These are phyloP conservation scores for Alternaria viburni DNA, from an alignment of 2,329 filamentous ascomycete genomes.

Conservation along the genomic window DNA sequence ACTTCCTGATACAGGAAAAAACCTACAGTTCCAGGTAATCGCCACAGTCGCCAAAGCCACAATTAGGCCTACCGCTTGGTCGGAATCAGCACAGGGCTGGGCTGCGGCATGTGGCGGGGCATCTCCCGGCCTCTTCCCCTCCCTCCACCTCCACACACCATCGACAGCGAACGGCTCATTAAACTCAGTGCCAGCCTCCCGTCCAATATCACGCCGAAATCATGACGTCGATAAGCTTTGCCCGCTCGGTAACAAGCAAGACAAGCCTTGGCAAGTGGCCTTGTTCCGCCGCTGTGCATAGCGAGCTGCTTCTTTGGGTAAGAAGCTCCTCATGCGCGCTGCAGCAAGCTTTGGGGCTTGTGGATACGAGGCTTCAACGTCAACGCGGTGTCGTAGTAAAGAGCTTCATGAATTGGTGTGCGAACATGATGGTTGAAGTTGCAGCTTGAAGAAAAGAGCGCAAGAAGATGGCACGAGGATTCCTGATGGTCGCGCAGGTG, in stretches of 20 bases:
- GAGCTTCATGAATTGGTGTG: not conserved
- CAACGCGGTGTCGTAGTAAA: not conserved
- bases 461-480: not conserved
- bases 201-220: not conserved
- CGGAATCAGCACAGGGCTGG: not conserved
- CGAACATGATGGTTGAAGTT: no score
- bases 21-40: not conserved
- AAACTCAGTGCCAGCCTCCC: not conserved
- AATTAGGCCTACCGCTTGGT: not conserved
- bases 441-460: not conserved
- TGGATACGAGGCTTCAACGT: not conserved
- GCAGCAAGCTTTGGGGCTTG: not conserved
- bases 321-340: slow-evolving; percentile 6
- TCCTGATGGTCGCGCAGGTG: not conserved
- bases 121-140: slow-evolving; percentile 1
- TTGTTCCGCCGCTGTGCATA: slow-evolving; percentile 18
- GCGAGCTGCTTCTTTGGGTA: slow-evolving; percentile 24
- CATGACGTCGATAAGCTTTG: slow-evolving; percentile 33
- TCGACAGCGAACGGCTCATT: not conserved
- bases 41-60: not conserved
- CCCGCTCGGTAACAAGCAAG: slow-evolving; percentile 13
- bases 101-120: not conserved
- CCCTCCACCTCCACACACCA: slow-evolving; percentile 5
- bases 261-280: slow-evolving; percentile 11
- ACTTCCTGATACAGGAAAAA: not conserved